Conservation (phyloP, 805 yeast genomes). For the Komagataella mondaviorum region DNA sequence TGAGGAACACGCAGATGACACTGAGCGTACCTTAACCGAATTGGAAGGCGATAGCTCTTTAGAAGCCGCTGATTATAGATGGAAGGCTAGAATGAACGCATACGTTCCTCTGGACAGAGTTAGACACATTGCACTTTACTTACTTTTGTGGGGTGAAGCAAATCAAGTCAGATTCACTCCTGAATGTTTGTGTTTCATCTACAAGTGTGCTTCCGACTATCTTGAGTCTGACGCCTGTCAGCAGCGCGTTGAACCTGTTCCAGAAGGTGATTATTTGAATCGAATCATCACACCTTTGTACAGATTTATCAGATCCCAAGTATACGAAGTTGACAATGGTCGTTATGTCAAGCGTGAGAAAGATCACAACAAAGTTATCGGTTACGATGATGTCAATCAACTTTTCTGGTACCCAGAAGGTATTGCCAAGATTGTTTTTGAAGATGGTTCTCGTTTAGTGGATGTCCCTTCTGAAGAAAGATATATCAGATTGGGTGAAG, state of each 20-base stretch:
- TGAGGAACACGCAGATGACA: slow-evolving; percentile 49
- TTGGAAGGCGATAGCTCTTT: slow-evolving; percentile 76
- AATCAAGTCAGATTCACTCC: slow-evolving; percentile 89
- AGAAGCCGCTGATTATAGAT: slow-evolving; percentile 71
- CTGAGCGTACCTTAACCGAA: slow-evolving; percentile 45
- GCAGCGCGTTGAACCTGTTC: slow-evolving; percentile 71
- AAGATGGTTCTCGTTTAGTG: slow-evolving; percentile 84
- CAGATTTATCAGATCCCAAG: slow-evolving; percentile 67
- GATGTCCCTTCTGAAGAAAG: slow-evolving; percentile 88
- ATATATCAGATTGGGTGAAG: slow-evolving; percentile 80
- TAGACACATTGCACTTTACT: slow-evolving; percentile 63
- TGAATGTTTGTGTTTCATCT: slow-evolving; percentile 85
- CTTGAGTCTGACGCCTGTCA: slow-evolving; percentile 81
- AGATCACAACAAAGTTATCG: slow-evolving; percentile 70
- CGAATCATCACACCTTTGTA: slow-evolving; percentile 88
- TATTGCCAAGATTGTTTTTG: slow-evolving; percentile 79
- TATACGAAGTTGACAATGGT: slow-evolving; percentile 70
- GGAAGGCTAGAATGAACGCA: slow-evolving; percentile 72
- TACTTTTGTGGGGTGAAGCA: slow-evolving; percentile 82
- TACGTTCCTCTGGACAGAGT: slow-evolving; percentile 68
- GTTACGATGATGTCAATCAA: slow-evolving; percentile 98
- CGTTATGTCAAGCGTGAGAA: slow-evolving; percentile 75
- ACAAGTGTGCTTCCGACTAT: slow-evolving; percentile 90
- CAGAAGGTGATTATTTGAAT: slow-evolving; percentile 85
- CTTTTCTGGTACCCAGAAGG: slow-evolving; percentile 99